Conservation (phyloP, 2,329 filamentous ascomycete genomes). For the Lachnellula arida region DNA sequence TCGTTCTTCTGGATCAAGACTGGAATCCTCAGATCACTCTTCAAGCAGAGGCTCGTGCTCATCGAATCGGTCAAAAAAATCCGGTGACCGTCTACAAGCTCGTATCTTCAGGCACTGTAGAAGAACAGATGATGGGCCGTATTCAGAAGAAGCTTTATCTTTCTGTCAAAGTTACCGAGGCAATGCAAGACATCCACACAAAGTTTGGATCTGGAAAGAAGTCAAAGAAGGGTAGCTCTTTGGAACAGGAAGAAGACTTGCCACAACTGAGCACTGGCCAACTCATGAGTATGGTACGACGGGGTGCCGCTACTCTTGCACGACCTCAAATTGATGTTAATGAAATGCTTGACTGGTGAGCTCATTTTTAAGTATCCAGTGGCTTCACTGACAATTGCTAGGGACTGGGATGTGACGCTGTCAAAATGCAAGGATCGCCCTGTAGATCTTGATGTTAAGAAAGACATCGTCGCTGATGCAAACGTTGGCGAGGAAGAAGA, state of each 20-base stretch:
- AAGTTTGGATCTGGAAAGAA: slow-evolving; percentile 28
- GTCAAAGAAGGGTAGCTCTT: slow-evolving; percentile 25
- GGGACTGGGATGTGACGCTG: slow-evolving; percentile 49
- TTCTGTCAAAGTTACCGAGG: slow-evolving; percentile 55
- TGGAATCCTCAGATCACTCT: slow-evolving; percentile 98
- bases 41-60: slow-evolving; percentile 86
- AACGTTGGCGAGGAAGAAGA: slow-evolving; percentile 43
- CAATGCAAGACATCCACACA: slow-evolving; percentile 50
- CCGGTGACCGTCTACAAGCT: slow-evolving; percentile 95
- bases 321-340: slow-evolving; percentile 48
- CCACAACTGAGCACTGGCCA: slow-evolving; percentile 48
- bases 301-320: slow-evolving; percentile 49
- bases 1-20: slow-evolving; percentile 95
- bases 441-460: slow-evolving; percentile 37
- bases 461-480: slow-evolving; percentile 28
- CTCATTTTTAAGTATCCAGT: not conserved
- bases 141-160: slow-evolving; percentile 55
- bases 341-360: slow-evolving; percentile 50
- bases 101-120: slow-evolving; percentile 79
- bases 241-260: slow-evolving; percentile 38
- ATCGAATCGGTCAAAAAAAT: slow-evolving; percentile 92
- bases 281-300: slow-evolving; percentile 49
- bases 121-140: slow-evolving; percentile 71
- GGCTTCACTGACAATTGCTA: slow-evolving; percentile 10
- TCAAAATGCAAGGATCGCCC: slow-evolving; percentile 50